phyloP scores from a whole-genome alignment of 1,284 basidiomycete genomes.

The Trichosporon sp. region DNA sequence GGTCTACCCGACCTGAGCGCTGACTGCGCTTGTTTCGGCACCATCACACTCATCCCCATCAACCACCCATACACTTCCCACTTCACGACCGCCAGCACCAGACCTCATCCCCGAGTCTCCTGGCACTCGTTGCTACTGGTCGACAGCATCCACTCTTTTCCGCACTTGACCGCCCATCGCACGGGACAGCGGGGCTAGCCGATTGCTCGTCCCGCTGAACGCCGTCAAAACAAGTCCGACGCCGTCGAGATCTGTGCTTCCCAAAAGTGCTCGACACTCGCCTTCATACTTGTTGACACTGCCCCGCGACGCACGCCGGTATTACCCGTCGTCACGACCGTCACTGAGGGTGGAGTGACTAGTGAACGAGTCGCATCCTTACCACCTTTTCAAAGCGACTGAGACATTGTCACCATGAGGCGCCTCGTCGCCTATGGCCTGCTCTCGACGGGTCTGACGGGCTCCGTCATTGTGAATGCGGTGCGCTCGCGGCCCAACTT shows the following conservation, averaged over 20 bases:
- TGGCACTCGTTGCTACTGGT: too few species aligned
- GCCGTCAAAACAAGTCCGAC: background rate
- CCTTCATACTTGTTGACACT: too few species aligned
- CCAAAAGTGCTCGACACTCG: too few species aligned
- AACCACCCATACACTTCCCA: background rate
- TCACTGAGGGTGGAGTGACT: too few species aligned
- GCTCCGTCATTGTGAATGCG: slow-evolving; percentile 73
- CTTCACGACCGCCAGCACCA: background rate
- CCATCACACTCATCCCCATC: background rate
- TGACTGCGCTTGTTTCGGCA: background rate
- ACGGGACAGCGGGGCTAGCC: background rate
- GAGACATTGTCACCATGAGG: background rate
- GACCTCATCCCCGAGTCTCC: too few species aligned
- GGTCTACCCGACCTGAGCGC: background rate
- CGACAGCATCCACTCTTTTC: background rate
- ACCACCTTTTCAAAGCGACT: background rate
- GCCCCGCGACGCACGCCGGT: too few species aligned
- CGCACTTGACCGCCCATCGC: background rate
- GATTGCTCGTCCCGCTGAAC: too few species aligned
- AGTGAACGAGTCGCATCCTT: too few species aligned
- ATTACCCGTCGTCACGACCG: too few species aligned
- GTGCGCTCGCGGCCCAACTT: slow-evolving; percentile 86
- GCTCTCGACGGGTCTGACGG: slow-evolving; percentile 70
- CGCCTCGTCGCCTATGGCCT: slow-evolving; percentile 67
- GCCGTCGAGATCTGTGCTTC: too few species aligned